Percentiles rank a stretch among this genome's conserved stretches.
Conservation (phyloP, 805 yeast species). For the Candida piceae region DNA sequence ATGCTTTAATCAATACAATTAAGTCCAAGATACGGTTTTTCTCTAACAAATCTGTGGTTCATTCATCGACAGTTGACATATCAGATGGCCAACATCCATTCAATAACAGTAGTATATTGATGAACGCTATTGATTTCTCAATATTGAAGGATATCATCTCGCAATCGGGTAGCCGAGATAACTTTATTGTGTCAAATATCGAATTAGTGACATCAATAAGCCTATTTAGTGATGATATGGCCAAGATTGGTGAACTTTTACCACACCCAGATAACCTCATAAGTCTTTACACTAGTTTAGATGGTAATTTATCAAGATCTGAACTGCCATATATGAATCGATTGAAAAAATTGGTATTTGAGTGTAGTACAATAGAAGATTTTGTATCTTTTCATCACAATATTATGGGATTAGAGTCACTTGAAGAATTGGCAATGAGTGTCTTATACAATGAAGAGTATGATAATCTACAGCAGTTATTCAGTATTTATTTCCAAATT, state of each 20-base stretch:
- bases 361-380: constrained; percentile 3
- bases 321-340: neutral
- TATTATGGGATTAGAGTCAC: neutral
- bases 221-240: neutral
- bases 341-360: constrained; percentile 3
- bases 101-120: constrained; percentile 2
- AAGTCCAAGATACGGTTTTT: constrained; percentile 5
- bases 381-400: constrained; percentile 1
- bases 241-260: constrained; percentile 1
- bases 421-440: constrained; percentile 3
- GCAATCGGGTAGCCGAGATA: neutral
- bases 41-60: constrained; percentile 6
- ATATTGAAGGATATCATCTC: constrained; percentile 3
- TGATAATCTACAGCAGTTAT: neutral
- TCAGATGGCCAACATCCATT: constrained; percentile 2
- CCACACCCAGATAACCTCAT: constrained; percentile 4
- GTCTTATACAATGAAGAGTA: constrained; percentile 7
- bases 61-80: neutral
- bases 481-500: neutral
- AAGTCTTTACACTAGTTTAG: constrained; percentile 3
- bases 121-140: constrained; percentile 4
- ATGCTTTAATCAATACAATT: constrained; percentile 5
- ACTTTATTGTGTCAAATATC: constrained; percentile 2
- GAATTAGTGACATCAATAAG: constrained; percentile 5
- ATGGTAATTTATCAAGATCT: neutral